phyloP scores from a whole-genome alignment of 1,139 yeast species.

The Diutina mesorugosa region DNA sequence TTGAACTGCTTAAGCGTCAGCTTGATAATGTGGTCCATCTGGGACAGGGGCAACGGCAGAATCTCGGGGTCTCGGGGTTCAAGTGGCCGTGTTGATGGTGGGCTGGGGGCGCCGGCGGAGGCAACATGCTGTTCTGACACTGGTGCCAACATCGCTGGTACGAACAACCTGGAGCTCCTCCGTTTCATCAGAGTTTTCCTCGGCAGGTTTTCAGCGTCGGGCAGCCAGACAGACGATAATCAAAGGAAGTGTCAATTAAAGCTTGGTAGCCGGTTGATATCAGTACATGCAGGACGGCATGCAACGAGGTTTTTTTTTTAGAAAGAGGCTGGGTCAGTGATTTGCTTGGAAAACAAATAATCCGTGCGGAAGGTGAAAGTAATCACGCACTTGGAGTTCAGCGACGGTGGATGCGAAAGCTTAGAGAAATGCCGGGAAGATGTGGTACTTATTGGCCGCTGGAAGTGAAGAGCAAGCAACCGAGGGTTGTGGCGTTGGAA shows the following conservation, averaged over 20 bases:
- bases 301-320: not conserved
- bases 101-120: not conserved
- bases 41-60: not conserved
- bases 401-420: too few relatives aligned
- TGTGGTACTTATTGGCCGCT: not conserved
- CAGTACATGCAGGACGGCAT: not conserved
- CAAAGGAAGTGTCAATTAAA: not conserved
- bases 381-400: too few relatives aligned
- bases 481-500: not conserved
- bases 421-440: too few relatives aligned
- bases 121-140: not conserved
- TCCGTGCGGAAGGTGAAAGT: too few relatives aligned
- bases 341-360: not conserved
- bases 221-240: not conserved
- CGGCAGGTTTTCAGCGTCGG: not conserved
- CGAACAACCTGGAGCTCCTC: not conserved
- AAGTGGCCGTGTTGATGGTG: not conserved
- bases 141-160: not conserved
- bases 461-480: not conserved
- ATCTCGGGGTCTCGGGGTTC: not conserved
- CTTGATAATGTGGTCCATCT: slow-evolving; percentile 8
- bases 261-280: not conserved
- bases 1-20: slow-evolving; percentile 22
- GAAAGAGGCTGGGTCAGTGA: not conserved
- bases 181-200: not conserved